Conservation (phyloP, 306 rosid species). For the Morella rubra region DNA sequence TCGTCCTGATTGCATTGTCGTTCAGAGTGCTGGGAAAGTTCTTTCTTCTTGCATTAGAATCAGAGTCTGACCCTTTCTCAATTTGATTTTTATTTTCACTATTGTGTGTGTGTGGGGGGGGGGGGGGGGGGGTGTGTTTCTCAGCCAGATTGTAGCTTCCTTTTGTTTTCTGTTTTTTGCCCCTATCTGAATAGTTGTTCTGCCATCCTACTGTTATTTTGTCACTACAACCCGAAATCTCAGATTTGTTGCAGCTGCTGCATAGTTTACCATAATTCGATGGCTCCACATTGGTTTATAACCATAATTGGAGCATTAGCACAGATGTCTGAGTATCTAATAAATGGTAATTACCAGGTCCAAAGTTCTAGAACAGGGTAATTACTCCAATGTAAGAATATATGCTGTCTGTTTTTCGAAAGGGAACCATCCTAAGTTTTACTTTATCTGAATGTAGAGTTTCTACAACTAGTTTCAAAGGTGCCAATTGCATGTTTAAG, state of each 20-base stretch:
- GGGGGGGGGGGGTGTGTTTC: not conserved
- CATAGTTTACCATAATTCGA: not conserved
- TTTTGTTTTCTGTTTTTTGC: not conserved
- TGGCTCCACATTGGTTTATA: not conserved
- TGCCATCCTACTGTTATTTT: not conserved
- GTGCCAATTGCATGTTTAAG: no score
- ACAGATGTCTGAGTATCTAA: not conserved
- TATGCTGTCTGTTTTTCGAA: no score
- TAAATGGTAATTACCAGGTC: not conserved
- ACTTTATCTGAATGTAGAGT: no score
- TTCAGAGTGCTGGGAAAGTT: not conserved
- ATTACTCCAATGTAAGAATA: no score
- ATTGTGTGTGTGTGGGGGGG: no score
- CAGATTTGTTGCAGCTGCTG: not conserved
- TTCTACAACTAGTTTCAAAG: no score
- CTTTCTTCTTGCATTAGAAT: not conserved
- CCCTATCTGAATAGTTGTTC: not conserved
- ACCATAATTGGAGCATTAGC: not conserved
- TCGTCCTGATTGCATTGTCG: not conserved
- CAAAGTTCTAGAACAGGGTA: not conserved
- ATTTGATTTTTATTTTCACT: no score
- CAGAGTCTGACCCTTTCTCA: not conserved
- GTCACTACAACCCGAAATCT: not conserved
- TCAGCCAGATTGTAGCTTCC: no score
- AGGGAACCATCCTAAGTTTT: not conserved